These are phyloP conservation scores for Urochloa ruziziensis DNA, from an alignment of 176 grass and related monocot genomes.

Conservation along the genomic window DNA sequence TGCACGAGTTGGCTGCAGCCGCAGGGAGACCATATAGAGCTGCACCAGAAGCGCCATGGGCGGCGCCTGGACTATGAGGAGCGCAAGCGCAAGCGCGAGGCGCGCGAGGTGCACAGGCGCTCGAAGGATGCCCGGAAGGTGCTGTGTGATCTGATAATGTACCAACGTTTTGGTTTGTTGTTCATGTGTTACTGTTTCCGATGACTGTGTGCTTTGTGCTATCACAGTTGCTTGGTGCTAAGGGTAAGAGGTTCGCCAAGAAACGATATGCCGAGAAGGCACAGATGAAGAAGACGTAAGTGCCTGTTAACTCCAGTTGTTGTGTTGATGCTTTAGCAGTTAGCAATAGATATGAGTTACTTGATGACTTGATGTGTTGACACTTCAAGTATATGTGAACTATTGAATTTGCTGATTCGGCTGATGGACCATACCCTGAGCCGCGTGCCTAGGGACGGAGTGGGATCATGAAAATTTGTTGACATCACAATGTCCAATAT, in stretches of 20 bases:
- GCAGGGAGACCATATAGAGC: conserved; percentile 91
- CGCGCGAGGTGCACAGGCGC: conserved; percentile 64
- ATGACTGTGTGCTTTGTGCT: neutral
- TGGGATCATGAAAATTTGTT: neutral
- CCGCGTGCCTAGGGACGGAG: neutral
- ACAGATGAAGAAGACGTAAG: conserved; percentile 95
- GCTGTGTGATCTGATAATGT: neutral
- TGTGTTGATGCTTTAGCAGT: neutral
- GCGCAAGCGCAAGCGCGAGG: conserved; percentile 78
- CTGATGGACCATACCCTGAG: neutral
- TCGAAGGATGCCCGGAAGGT: conserved; percentile 66
- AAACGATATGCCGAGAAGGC: conserved; percentile 91
- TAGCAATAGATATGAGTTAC: neutral
- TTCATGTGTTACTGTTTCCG: conserved; percentile 3
- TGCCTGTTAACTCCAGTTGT: neutral
- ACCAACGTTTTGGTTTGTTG: neutral
- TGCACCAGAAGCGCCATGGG: conserved; percentile 86
- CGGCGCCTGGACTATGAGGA: conserved; percentile 65
- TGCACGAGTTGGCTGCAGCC: conserved; percentile 49
- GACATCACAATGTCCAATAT: neutral
- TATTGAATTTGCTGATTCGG: neutral
- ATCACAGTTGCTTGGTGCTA: conserved; percentile 63
- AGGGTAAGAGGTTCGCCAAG: conserved; percentile 83
- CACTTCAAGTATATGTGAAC: neutral
- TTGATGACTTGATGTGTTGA: neutral